Percentiles rank a stretch among this genome's conserved stretches.
phyloP scores from a whole-genome alignment of 2,329 filamentous ascomycete species.

The Acrodontium crateriforme region DNA sequence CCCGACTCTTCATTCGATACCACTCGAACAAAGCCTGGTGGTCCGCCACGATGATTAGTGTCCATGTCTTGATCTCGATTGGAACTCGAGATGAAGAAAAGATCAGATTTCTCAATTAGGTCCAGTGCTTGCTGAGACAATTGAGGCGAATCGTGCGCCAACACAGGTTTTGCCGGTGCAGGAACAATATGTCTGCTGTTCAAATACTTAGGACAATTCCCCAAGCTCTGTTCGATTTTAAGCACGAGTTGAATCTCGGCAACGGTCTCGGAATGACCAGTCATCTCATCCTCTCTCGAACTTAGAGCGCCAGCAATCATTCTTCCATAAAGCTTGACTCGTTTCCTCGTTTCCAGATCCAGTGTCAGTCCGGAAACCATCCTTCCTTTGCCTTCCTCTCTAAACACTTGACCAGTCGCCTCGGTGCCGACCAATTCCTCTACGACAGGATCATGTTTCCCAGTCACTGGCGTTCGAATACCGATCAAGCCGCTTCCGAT shows the following conservation, averaged over 20 bases:
- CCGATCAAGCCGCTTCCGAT: slow-evolving; percentile 51
- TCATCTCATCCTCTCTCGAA: slow-evolving; percentile 20
- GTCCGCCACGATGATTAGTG: slow-evolving; percentile 67
- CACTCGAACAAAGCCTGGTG: slow-evolving; percentile 59
- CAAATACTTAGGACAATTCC: slow-evolving; percentile 80
- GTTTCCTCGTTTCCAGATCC: slow-evolving; percentile 51
- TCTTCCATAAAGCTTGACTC: slow-evolving; percentile 60
- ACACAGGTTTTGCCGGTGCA: slow-evolving; percentile 38
- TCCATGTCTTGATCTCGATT: slow-evolving; percentile 57
- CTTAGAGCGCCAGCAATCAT: slow-evolving; percentile 51
- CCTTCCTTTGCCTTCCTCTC: slow-evolving; percentile 27
- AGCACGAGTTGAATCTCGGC: slow-evolving; percentile 46
- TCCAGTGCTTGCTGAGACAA: slow-evolving; percentile 42
- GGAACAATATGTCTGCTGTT: slow-evolving; percentile 55
- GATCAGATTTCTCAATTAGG: slow-evolving; percentile 51
- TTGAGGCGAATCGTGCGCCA: slow-evolving; percentile 33
- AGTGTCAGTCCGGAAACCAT: slow-evolving; percentile 50
- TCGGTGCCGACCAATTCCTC: slow-evolving; percentile 42
- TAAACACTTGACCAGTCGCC: slow-evolving; percentile 31
- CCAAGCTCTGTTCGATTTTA: slow-evolving; percentile 55
- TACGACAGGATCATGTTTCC: slow-evolving; percentile 54
- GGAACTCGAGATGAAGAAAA: slow-evolving; percentile 64
- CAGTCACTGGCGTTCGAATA: slow-evolving; percentile 47
- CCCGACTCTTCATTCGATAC: slow-evolving; percentile 37
- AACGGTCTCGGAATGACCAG: slow-evolving; percentile 15